A percentile compares a stretch with the other conserved stretches of the same genome.
Evolutionary conservation across 106 monocot genomes (phyloP).

Genomic region (Iris macrosiphon): DNA sequence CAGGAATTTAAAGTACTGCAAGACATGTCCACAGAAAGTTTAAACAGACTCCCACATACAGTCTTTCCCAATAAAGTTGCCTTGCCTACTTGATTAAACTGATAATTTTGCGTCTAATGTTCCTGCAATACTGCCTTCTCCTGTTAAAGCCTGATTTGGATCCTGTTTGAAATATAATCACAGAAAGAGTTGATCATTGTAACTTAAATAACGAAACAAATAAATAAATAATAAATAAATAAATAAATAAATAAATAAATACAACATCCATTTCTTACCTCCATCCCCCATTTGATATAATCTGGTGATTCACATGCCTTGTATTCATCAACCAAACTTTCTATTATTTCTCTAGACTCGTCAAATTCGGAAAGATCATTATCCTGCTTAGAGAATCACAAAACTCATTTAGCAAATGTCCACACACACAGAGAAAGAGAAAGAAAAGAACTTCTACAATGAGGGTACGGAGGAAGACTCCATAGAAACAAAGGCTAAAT

Average conservation of each 20-base stretch:
- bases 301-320: constrained; percentile 98
- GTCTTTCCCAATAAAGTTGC: not conserved
- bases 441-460: no score
- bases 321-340: constrained; percentile 92
- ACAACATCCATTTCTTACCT: constrained; percentile 36
- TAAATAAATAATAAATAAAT: not conserved
- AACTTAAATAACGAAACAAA: not conserved
- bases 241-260: not conserved
- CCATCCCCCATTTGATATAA: constrained; percentile 99
- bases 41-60: no score
- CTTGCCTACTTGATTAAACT: constrained; percentile 24
- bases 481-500: no score
- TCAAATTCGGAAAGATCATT: constrained; percentile 99
- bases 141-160: constrained; percentile 21
- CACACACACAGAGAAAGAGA: not conserved
- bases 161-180: constrained; percentile 34
- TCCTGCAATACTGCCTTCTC: constrained; percentile 55
- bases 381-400: constrained; percentile 42
- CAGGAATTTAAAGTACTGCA: no score
- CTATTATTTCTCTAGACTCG: constrained; percentile 90
- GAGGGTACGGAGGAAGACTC: no score
- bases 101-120: constrained; percentile 62
- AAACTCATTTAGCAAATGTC: not conserved
- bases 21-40: no score
- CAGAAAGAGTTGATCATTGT: not conserved